A percentile compares a stretch with the other conserved stretches of the same genome.
phyloP scores from a whole-genome alignment of 2,329 filamentous ascomycete genomes.

The Ceratocystiopsis sp. region DNA sequence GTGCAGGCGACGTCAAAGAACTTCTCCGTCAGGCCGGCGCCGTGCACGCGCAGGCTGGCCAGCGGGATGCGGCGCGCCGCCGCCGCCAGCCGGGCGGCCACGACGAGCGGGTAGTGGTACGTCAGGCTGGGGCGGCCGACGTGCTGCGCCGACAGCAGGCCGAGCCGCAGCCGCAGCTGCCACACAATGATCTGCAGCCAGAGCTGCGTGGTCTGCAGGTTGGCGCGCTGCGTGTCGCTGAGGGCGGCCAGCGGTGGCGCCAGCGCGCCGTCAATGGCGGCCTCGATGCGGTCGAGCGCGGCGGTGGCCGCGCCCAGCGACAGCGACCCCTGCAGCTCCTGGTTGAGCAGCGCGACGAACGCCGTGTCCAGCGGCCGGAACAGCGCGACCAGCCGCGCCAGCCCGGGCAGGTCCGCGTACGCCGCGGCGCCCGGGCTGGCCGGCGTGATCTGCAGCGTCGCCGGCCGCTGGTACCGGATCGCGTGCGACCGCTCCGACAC shows the following conservation, averaged over 20 bases:
- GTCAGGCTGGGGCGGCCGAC: no score
- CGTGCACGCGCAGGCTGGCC: slow-evolving; percentile 24
- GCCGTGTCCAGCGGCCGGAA: slow-evolving; percentile 25
- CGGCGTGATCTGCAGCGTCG: slow-evolving; percentile 24
- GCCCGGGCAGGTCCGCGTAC: no score
- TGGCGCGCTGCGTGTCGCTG: slow-evolving; percentile 24
- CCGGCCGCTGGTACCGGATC: slow-evolving; percentile 25
- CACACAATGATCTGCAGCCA: slow-evolving; percentile 21
- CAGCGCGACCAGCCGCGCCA: slow-evolving; percentile 19
- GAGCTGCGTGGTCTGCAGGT: slow-evolving; percentile 24
- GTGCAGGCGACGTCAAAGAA: slow-evolving; percentile 27
- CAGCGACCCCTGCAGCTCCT: slow-evolving; percentile 1
- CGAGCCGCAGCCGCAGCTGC: slow-evolving; percentile 20
- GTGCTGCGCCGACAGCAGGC: slow-evolving; percentile 20
- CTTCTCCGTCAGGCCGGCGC: slow-evolving; percentile 29
- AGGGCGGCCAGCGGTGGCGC: slow-evolving; percentile 12
- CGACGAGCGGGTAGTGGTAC: no score
- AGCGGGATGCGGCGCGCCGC: slow-evolving; percentile 13
- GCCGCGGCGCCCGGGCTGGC: no score
- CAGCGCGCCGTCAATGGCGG: no score
- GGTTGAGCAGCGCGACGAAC: slow-evolving; percentile 24
- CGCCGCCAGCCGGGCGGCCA: no score
- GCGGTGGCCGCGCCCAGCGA: no score
- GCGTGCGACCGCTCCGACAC: slow-evolving; percentile 27
- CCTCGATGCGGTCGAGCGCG: no score